Evolutionary conservation across 139 green algal genomes (phyloP), one percentile per base, ranked within the genome.

Genomic region (Gonium pectorale): DNA sequence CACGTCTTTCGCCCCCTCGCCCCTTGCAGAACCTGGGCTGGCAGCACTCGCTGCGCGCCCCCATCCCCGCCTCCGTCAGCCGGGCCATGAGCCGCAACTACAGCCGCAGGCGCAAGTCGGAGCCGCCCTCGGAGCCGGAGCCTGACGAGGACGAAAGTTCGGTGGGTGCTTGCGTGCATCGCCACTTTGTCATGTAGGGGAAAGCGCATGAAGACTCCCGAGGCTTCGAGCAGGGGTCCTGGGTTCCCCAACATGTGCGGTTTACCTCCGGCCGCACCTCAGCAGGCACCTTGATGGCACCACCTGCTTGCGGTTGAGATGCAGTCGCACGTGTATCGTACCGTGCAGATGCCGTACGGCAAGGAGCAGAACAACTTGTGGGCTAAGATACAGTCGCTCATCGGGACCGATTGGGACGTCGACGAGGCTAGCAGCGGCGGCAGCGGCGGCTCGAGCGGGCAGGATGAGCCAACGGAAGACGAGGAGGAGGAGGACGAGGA

Each of bases 381-480:
- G 77, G 17, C 31, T 4, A 73, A 73, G 44, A 83, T 83, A 31
- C 77, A 83, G 43, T 41, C 38, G 5, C 77, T 83, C 43, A 83
- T 83, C 27, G 77, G 77, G 2, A 73, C 43, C 21, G 77, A 83
- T 37, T 83, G 77, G 77, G 77, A 83, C 33, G 62, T 83, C 2
- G 77, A 83, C 43, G 62, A 49, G 13, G 75, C 26, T 6, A 35
- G 51, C 22, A 38, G 41, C 5, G 73, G 69, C 37, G 56, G 19
- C 15, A 40, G 56, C 26, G n/a, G 5, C 21, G 31, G 51, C 44
- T 37, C 37, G 24, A 52, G 37, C 22, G n/a, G n/a, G n/a, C n/a
- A n/a, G n/a, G n/a, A n/a, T n/a, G n/a, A n/a, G n/a, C n/a, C n/a
- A n/a, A n/a, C n/a, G n/a, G n/a, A 54, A 6, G 37, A 69, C 37